Evolutionary conservation across 768 basidiomycete genomes (phyloP).

Genomic region (Podaxis sp.): DNA sequence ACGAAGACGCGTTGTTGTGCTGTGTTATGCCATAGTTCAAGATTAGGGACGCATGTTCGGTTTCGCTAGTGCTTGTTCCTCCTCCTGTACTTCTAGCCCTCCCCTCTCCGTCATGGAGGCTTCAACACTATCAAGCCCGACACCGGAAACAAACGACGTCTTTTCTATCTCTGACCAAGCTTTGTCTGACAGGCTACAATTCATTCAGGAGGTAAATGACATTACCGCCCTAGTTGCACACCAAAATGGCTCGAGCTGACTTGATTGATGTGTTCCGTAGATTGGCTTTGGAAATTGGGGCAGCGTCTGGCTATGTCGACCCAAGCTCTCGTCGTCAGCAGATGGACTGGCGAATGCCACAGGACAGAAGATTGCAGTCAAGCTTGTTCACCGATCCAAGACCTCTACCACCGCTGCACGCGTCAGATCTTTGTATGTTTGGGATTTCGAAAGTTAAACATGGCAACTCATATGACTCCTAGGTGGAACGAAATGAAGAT

Average conservation of each 20-base stretch:
- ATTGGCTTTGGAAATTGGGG: slow-evolving; percentile 95
- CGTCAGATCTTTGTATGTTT: slow-evolving; percentile 77
- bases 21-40: slow-evolving; percentile 40
- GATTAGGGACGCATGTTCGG: slow-evolving; percentile 18
- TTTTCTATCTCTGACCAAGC: slow-evolving; percentile 75
- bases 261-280: slow-evolving; percentile 33
- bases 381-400: slow-evolving; percentile 88
- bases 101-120: slow-evolving; percentile 44
- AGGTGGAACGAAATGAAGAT: slow-evolving; percentile 99
- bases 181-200: slow-evolving; percentile 67
- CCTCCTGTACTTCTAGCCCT: slow-evolving; percentile 63
- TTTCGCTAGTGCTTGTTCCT: slow-evolving; percentile 35
- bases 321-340: slow-evolving; percentile 45
- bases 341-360: slow-evolving; percentile 35
- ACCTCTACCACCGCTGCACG: slow-evolving; percentile 85
- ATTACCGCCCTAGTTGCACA: slow-evolving; percentile 10
- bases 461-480: slow-evolving; percentile 1
- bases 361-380: slow-evolving; percentile 77
- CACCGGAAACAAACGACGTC: slow-evolving; percentile 51
- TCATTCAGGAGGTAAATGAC: slow-evolving; percentile 65
- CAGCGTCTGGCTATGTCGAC: slow-evolving; percentile 78
- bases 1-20: slow-evolving; percentile 38
- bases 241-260: background rate
- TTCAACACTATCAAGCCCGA: slow-evolving; percentile 27
- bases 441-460: background rate